Evolutionary conservation across 2,329 filamentous ascomycete species (phyloP).

Genomic region (Phyllosticta citriasiana): DNA sequence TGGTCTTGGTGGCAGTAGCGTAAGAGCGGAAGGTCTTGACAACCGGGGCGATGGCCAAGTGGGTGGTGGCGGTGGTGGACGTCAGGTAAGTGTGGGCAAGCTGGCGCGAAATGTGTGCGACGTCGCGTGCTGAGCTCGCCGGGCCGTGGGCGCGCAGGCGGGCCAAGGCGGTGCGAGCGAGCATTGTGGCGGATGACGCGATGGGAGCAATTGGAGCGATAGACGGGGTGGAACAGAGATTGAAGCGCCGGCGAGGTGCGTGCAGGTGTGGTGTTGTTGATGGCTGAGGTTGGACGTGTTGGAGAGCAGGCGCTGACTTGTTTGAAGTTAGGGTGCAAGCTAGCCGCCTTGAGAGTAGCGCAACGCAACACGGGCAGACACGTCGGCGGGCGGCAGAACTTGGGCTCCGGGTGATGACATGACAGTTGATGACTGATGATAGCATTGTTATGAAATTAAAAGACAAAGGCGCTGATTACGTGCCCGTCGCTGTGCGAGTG

Average conservation of each 20-base stretch:
- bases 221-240: neutral
- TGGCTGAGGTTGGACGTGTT: neutral
- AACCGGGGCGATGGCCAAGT: slow-evolving; percentile 14
- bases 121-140: slow-evolving; percentile 26
- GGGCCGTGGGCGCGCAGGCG: slow-evolving; percentile 26
- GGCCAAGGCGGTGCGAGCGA: slow-evolving; percentile 25
- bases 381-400: neutral
- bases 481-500: slow-evolving; percentile 47
- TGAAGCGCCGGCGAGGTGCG: neutral
- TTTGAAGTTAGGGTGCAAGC: neutral
- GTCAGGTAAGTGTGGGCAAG: slow-evolving; percentile 17
- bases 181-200: slow-evolving; percentile 16
- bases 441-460: slow-evolving; percentile 12
- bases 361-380: neutral
- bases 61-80: slow-evolving; percentile 11
- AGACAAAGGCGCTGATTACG: slow-evolving; percentile 68
- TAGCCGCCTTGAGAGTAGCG: neutral
- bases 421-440: neutral
- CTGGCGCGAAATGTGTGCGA: slow-evolving; percentile 24
- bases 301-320: neutral
- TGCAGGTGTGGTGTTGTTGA: neutral
- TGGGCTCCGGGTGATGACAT: neutral
- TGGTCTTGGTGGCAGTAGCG: slow-evolving; percentile 24
- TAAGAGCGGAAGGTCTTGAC: slow-evolving; percentile 22
- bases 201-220: neutral